Conservation (phyloP, 306 rosid species). For the Luffa acutangula region DNA sequence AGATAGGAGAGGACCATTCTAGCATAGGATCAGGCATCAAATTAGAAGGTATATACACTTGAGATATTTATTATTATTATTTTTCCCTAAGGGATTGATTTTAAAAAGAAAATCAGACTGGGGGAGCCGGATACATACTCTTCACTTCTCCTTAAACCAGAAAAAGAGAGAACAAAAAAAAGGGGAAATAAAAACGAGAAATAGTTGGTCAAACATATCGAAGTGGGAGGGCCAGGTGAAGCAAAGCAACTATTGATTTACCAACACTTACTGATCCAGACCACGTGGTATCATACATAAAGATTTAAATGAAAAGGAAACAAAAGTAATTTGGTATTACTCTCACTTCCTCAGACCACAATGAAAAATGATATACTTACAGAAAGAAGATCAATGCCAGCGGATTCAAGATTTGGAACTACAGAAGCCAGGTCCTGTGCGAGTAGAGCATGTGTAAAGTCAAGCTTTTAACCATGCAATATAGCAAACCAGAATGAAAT, state of each 20-base stretch:
- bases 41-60: not conserved
- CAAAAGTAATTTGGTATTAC: not conserved
- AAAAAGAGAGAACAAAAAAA: not conserved
- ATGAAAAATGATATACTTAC: conserved; percentile 38
- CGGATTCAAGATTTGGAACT: conserved; percentile 77
- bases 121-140: not conserved
- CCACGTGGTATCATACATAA: not conserved
- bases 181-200: not conserved
- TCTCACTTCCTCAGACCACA: not conserved
- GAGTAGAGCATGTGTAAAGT: conserved; percentile 7
- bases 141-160: not conserved
- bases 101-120: not conserved
- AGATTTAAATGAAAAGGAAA: not conserved
- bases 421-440: conserved; percentile 63
- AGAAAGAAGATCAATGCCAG: conserved; percentile 80
- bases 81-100: not conserved
- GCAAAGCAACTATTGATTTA: not conserved
- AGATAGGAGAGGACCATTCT: not conserved
- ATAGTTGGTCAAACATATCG: not conserved
- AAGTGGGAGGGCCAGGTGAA: not conserved
- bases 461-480: not conserved
- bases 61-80: not conserved
- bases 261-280: not conserved
- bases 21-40: not conserved
- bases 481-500: not conserved